A percentile compares a stretch with the other conserved stretches of the same genome.
Conservation (phyloP, 805 yeast species). For the Yarrowia alimentaria region DNA sequence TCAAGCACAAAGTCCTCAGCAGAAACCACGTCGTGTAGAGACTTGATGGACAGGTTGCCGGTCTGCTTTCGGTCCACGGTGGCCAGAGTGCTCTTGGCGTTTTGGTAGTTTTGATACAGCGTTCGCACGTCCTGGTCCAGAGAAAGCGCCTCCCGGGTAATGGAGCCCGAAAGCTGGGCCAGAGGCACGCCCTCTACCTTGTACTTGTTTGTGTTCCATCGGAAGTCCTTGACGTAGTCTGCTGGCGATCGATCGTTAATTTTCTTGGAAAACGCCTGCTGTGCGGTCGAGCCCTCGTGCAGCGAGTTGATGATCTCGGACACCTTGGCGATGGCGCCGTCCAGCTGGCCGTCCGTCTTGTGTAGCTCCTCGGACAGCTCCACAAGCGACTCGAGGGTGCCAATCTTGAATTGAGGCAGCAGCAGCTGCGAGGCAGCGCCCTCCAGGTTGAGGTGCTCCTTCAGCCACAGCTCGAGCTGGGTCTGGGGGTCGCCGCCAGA, state of each 20-base stretch:
- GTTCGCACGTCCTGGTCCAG: constrained; percentile 81
- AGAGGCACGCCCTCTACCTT: constrained; percentile 74
- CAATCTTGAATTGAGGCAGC: constrained; percentile 86
- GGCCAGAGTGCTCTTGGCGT: constrained; percentile 76
- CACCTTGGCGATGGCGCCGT: constrained; percentile 65
- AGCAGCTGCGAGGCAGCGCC: constrained; percentile 52
- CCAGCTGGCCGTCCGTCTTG: constrained; percentile 78
- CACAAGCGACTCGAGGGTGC: constrained; percentile 88
- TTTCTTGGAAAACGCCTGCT: constrained; percentile 50
- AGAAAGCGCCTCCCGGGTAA: constrained; percentile 74
- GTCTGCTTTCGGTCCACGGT: constrained; percentile 91
- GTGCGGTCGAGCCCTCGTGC: constrained; percentile 45
- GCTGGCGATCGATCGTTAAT: constrained; percentile 52
- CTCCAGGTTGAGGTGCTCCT: constrained; percentile 34
- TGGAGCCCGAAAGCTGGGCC: constrained; percentile 64
- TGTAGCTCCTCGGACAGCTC: constrained; percentile 85
- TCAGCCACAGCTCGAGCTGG: constrained; percentile 40
- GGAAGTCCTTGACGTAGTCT: constrained; percentile 68
- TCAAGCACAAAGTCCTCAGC: constrained; percentile 79
- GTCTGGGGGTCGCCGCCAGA: constrained; percentile 44
- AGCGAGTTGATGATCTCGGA: constrained; percentile 65
- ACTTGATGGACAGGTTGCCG: constrained; percentile 89
- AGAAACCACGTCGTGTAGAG: constrained; percentile 83
- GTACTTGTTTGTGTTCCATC: constrained; percentile 86
- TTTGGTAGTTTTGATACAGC: constrained; percentile 70